Evolutionary conservation across 202 grass and related monocot genomes (phyloP), one percentile per base, ranked within the genome.

Genomic region (Alloteropsis angusta): DNA sequence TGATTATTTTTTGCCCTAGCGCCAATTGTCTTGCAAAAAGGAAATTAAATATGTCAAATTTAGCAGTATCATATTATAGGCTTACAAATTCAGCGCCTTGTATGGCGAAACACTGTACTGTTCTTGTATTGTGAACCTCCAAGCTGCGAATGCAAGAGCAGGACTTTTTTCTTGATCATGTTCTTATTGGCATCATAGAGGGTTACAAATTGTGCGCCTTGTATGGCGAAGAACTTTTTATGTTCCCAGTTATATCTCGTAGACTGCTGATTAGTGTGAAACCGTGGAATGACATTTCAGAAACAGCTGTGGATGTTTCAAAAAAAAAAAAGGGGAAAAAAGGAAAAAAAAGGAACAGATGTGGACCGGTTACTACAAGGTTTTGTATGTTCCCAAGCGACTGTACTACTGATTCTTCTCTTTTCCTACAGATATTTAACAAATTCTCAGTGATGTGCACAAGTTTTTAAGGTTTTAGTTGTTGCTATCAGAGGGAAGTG

Each of bases 1-100:
- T 86, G 77, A 73, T 88, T 81, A 63, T 93, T 75, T 65, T 93
- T 93, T 83, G 56, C 53, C 61, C 50, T 84, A 78, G 87, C 17
- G 32, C 78, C 56, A 74, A 82, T 85, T 82, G 49, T 82, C 74
- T 87, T 87, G 72, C 75, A 75, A 85, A 87, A 82, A 63, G 82
- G 43, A 70, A 70, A 28, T 70, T 17, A 84, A 80, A 87, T 78
- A 39, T 81, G 82, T 44, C 57, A 76, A 76, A 68, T 63, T 88
- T 81, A 88, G 57, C 48, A 57, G 66, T 85, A 82, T 49, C 58
- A 73, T 77, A 60, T 72, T 89, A 85, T 85, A 85, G 87, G 87
- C 12, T 72, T 85, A 81, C 87, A 89, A 15, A 85, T 85, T 77
- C 9, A 14, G 39, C 16, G 41, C 57, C 76, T 48, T 70, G 5